Evolutionary conservation across 768 basidiomycete genomes (phyloP), one percentile per base, ranked within the genome.

Genomic region (Thelephora ganbajun): DNA sequence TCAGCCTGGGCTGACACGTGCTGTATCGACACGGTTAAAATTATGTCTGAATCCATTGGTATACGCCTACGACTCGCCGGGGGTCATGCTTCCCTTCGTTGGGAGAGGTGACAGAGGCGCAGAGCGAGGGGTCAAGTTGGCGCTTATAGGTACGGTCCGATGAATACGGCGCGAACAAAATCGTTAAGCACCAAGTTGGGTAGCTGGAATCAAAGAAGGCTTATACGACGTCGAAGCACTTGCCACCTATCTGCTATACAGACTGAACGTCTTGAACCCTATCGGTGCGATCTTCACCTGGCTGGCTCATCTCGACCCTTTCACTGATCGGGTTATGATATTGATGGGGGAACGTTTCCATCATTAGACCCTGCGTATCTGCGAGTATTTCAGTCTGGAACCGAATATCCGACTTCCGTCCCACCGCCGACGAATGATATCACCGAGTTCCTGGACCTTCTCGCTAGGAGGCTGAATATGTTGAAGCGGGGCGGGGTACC

Each of bases 1-100:
- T 2, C 79, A 86, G 56, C 91, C 96, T 0, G 96, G 96, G 14
- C 72, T 89, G 58, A 99, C 96, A 14, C 82, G 85, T 46, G 76
- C 84, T 35, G 65, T 97, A 37, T 94, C 93, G 5, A 94, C 86
- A 9, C 79, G 89, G 33, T 70, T 98, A 39, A 91, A 91, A 64
- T 70, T 99, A 46, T 83, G 79, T 20, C 62, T 83, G 50, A 72
- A 81, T 47, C 91, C 92, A 2, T 66, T 78, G 6, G 82, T 96
- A 11, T 98, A 98, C 67, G 86, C 96, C 3, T 91, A 83, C 57
- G 96, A 99, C 68, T 81, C 89, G 7, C 96, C 96, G 2, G 96
- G 96, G 2, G 87, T 98, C 43, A 98, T 98, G 93, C 70, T 96
- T 37, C 90, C 92, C 11, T 98, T 84, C 66, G 73, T 98, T 26